Base-by-base conservation (phyloP, 2,329 filamentous ascomycete genomes). In the Sarocladium brachiariae region DNA sequence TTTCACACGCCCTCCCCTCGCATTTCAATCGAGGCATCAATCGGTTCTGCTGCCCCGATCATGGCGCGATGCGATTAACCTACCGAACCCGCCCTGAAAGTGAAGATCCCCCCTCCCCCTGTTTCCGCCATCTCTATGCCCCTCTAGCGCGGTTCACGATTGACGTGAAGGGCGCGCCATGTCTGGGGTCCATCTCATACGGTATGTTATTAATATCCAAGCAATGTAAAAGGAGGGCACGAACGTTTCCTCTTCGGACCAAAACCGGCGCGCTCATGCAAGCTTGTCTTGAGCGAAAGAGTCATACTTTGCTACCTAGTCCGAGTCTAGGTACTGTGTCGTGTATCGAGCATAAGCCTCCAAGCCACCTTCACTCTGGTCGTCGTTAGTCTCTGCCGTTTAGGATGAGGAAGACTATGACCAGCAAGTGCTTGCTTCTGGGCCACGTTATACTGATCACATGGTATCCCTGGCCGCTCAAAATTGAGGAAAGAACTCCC, bases 41-140 rank as follows among this genome's bases (percentile, higher is more conserved):
- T 43, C 39, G 39, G 39, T 43, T 43, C 39, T 43, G 27, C n/a
- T n/a, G n/a, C n/a, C 39, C 39, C 39, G 39, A 43, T 43, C 39
- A 43, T 30, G 14, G 7, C 10, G 19, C 23, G 24, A 43, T 23
- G 23, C n/a, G n/a, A 43, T 8, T 43, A 10, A 25, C 5, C 4
- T 27, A 10, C 7, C 7, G 21, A n/a, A 6, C 16, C 21, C 39
- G n/a, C 7, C 23, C 23, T 43, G 39, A 27, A 43, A 3, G n/a
- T 43, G 39, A 6, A 25, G 39, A 43, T 43, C 39, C 37, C 37
- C 37, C 37, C 8, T 39, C n/a, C n/a, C n/a, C n/a, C 27, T 30
- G 27, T 13, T 13, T 13, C 27, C 27, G 13, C 13, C 27, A 19
- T 43, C 11, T 27, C 21, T 25, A 5, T 9, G 11, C n/a, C 39